A percentile compares a stretch with the other conserved stretches of the same genome.
Evolutionary conservation across 768 basidiomycete genomes (phyloP).

Genomic region (Naematelia encephala): DNA sequence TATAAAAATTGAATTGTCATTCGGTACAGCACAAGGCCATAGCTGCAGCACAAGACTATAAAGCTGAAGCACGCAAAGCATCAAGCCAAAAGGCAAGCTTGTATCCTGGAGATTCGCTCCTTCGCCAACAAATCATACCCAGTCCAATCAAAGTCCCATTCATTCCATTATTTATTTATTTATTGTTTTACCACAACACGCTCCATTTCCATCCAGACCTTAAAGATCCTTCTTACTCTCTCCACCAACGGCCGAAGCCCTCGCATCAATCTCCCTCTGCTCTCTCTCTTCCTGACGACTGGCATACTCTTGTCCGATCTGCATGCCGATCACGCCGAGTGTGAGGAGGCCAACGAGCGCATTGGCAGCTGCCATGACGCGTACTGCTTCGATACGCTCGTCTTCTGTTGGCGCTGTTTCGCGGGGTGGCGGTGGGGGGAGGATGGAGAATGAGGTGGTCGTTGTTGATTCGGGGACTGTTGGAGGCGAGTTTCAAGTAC

Average conservation of each 20-base stretch:
- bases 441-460: constrained; percentile 41
- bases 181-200: no score
- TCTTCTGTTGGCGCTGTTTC: constrained; percentile 53
- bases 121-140: no score
- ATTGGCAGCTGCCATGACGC: constrained; percentile 79
- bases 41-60: no score
- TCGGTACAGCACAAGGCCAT: no score
- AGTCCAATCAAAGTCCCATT: no score
- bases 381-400: constrained; percentile 74
- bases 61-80: no score
- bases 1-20: no score
- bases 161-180: no score
- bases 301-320: constrained; percentile 86
- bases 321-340: constrained; percentile 48
- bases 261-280: constrained; percentile 51
- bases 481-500: no score
- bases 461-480: constrained; percentile 42
- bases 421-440: constrained; percentile 41
- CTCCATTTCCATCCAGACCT: not conserved
- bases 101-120: no score
- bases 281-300: constrained; percentile 59
- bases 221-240: constrained; percentile 42
- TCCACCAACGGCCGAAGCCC: constrained; percentile 36
- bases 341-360: constrained; percentile 73
- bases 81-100: no score